phyloP scores from a whole-genome alignment of 768 basidiomycete species.

The Termitomyces sp. region DNA sequence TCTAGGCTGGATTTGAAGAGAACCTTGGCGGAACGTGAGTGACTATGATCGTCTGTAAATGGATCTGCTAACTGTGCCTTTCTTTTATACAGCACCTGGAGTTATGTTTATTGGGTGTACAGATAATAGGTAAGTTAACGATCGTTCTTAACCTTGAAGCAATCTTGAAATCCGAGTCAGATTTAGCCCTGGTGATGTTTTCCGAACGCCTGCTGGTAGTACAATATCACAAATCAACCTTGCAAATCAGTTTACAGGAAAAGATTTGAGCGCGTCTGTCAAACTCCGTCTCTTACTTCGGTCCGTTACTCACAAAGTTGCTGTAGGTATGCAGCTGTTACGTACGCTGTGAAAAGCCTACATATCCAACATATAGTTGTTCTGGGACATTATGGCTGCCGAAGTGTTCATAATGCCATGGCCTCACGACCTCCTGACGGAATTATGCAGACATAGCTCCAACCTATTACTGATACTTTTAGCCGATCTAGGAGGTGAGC shows the following conservation, averaged over 20 bases:
- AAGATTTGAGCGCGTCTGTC: slow-evolving; percentile 29
- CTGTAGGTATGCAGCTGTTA: slow-evolving; percentile 27
- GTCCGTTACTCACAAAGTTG: not conserved
- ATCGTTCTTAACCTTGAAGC: not conserved
- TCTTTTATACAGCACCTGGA: slow-evolving; percentile 20
- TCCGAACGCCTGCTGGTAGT: slow-evolving; percentile 27
- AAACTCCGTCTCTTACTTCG: not conserved
- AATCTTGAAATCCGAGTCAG: not conserved
- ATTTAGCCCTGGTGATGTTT: slow-evolving; percentile 17
- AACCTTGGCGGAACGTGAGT: slow-evolving; percentile 5
- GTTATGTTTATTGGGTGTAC: slow-evolving; percentile 34
- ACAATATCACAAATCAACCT: slow-evolving; percentile 29
- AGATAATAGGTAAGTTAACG: slow-evolving; percentile 24
- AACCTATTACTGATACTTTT: slow-evolving; percentile 27
- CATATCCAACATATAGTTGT: slow-evolving; percentile 32
- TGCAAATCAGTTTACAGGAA: slow-evolving; percentile 28
- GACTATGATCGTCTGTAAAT: not conserved
- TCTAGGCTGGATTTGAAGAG: not conserved
- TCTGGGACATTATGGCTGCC: slow-evolving; percentile 35
- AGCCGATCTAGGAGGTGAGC: slow-evolving; percentile 24
- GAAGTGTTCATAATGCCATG: slow-evolving; percentile 28
- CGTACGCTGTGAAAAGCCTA: slow-evolving; percentile 27
- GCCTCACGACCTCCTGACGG: slow-evolving; percentile 14
- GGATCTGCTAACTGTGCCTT: not conserved
- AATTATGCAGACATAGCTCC: slow-evolving; percentile 25